Evolutionary conservation across 768 basidiomycete species (phyloP).

Genomic region (Lanmaoa pseudosensibilis): DNA sequence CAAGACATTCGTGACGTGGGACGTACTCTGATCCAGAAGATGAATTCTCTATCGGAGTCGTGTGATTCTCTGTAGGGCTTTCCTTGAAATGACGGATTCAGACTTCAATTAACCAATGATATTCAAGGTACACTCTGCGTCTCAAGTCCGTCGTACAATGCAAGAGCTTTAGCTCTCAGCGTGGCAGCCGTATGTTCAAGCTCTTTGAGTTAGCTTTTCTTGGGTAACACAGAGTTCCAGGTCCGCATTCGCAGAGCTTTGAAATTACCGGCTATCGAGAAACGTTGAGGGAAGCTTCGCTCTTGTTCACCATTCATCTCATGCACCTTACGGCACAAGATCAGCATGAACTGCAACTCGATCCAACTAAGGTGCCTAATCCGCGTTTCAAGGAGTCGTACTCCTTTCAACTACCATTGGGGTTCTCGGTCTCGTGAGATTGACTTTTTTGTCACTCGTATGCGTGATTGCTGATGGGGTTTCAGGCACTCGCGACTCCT

Average conservation of each 20-base stretch:
- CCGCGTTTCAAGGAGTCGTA: conserved; percentile 29
- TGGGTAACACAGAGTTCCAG: conserved; percentile 8
- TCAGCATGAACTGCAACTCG: conserved; percentile 30
- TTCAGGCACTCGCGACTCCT: conserved; percentile 43
- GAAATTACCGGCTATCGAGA: conserved; percentile 22
- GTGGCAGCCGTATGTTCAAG: conserved; percentile 4
- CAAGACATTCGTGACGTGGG: conserved; percentile 14
- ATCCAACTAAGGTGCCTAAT: conserved; percentile 19
- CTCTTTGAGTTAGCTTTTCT: not conserved
- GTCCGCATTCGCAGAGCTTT: conserved; percentile 11
- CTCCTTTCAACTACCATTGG: conserved; percentile 25
- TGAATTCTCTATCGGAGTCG: conserved; percentile 19
- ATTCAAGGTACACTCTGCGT: conserved; percentile 16
- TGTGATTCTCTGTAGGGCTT: conserved; percentile 18
- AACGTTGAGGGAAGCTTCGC: conserved; percentile 17
- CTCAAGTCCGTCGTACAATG: conserved; percentile 8
- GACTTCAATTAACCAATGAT: not conserved
- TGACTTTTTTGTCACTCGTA: not conserved
- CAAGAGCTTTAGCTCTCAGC: not conserved
- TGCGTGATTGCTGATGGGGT: not conserved
- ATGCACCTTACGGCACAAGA: conserved; percentile 34
- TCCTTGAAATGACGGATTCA: not conserved
- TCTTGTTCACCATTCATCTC: conserved; percentile 27
- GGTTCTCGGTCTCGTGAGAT: conserved; percentile 27
- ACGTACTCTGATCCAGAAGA: conserved; percentile 16